phyloP scores from a whole-genome alignment of 768 basidiomycete genomes.

The Coprinopsis sp. region DNA sequence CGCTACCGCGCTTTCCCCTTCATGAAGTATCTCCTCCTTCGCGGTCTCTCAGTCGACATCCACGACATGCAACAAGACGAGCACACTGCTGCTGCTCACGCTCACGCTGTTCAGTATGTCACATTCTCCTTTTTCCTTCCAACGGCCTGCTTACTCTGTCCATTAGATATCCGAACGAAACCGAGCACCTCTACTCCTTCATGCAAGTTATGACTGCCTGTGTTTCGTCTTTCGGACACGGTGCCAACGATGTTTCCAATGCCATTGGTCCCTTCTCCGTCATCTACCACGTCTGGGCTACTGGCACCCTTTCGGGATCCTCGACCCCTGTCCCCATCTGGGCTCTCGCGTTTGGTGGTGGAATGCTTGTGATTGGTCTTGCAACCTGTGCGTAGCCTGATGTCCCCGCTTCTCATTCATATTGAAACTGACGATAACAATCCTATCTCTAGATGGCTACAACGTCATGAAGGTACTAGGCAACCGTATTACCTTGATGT shows the following conservation, averaged over 20 bases:
- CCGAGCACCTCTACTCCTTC: conserved; percentile 25
- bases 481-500: conserved; percentile 27
- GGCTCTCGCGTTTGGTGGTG: conserved; percentile 22
- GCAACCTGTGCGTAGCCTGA: conserved; percentile 4
- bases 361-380: conserved; percentile 22
- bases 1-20: conserved; percentile 21
- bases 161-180: conserved; percentile 17
- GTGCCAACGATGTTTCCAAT: conserved; percentile 24
- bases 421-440: background rate
- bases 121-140: background rate
- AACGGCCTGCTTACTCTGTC: background rate
- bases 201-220: conserved; percentile 26
- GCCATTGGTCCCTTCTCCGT: conserved; percentile 26
- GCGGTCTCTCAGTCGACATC: conserved; percentile 20
- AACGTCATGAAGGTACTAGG: conserved; percentile 26
- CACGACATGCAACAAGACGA: conserved; percentile 16
- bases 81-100: conserved; percentile 17
- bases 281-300: conserved; percentile 22
- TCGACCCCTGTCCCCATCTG: conserved; percentile 19
- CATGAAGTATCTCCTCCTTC: conserved; percentile 16
- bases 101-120: conserved; percentile 17
- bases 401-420: no score
- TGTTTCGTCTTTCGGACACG: conserved; percentile 24
- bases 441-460: conserved; percentile 19
- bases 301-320: conserved; percentile 13